Percentiles rank a stretch among this genome's conserved stretches.
These are phyloP conservation scores for Dalbergia cultrata DNA, from an alignment of 306 rosid genomes.

Conservation along the genomic window DNA sequence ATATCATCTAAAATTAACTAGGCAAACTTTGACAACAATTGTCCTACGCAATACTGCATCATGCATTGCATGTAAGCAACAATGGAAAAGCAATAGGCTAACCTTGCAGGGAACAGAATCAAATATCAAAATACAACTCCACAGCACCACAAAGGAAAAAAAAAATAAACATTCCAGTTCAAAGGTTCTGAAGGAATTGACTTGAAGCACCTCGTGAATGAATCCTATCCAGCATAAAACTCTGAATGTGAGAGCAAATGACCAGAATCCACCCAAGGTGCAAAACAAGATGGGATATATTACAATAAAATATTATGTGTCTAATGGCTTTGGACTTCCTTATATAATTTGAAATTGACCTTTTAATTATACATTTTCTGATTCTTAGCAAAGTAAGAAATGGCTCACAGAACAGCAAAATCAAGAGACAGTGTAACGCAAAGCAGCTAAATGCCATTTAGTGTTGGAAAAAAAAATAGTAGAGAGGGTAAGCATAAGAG, in stretches of 20 bases:
- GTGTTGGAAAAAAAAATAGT: neutral
- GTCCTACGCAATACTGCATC: neutral
- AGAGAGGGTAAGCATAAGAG: too few relatives aligned
- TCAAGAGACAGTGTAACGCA: neutral
- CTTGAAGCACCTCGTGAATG: constrained; percentile 88
- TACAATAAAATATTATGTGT: neutral
- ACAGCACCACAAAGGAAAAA: constrained; percentile 86
- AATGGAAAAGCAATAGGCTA: constrained; percentile 38
- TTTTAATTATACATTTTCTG: neutral
- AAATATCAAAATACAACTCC: constrained; percentile 80
- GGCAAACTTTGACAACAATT: neutral
- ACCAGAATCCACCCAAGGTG: neutral
- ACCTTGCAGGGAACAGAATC: constrained; percentile 77
- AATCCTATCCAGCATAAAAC: constrained; percentile 61
- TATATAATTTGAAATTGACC: neutral
- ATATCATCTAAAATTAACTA: neutral
- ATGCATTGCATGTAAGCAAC: constrained; percentile 23
- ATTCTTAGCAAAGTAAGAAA: neutral
- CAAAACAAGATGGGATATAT: neutral
- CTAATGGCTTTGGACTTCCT: neutral
- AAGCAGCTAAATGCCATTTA: neutral
- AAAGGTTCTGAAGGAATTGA: constrained; percentile 89
- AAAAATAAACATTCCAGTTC: constrained; percentile 88
- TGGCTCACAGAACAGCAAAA: neutral
- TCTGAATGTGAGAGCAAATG: constrained; percentile 1